Conservation (phyloP, 345 rosid species). For the Turnera subulata region DNA sequence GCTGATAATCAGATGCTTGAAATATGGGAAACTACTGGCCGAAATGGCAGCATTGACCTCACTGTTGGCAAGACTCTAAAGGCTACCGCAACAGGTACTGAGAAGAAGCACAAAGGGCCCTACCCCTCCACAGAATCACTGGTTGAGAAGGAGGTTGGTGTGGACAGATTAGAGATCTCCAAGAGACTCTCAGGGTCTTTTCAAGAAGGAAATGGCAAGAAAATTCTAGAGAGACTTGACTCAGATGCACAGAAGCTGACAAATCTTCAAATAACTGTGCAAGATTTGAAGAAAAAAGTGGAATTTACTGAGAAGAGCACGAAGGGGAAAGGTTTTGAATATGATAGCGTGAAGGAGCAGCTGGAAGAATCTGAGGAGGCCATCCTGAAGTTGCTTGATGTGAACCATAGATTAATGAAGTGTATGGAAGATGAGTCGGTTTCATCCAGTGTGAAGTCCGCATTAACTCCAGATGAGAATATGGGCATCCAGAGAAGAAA, state of each 20-base stretch:
- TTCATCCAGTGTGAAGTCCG: constrained; percentile 42
- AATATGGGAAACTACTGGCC: constrained; percentile 49
- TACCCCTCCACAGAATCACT: constrained; percentile 50
- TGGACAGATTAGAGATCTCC: constrained; percentile 71
- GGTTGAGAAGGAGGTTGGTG: constrained; percentile 59
- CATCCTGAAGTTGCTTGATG: constrained; percentile 52
- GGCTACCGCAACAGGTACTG: constrained; percentile 11
- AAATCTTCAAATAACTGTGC: constrained; percentile 69
- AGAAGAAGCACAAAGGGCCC: constrained; percentile 37
- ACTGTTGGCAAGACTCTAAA: constrained; percentile 41
- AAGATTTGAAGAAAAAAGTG: constrained; percentile 74
- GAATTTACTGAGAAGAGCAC: constrained; percentile 54
- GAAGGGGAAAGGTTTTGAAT: constrained; percentile 61
- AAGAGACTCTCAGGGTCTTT: constrained; percentile 49
- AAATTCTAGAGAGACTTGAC: constrained; percentile 80
- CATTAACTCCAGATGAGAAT: constrained; percentile 41
- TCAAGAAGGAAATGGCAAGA: constrained; percentile 54
- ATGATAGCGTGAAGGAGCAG: constrained; percentile 65
- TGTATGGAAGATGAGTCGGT: constrained; percentile 41
- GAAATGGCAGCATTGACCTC: constrained; percentile 41
- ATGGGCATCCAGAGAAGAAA: constrained; percentile 40
- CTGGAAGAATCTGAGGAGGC: constrained; percentile 73
- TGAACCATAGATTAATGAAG: constrained; percentile 53
- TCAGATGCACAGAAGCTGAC: constrained; percentile 83
- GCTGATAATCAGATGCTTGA: constrained; percentile 50